Evolutionary conservation across 2,329 filamentous ascomycete species (phyloP), one percentile per base, ranked within the genome.

Genomic region (Colletotrichum sp.): DNA sequence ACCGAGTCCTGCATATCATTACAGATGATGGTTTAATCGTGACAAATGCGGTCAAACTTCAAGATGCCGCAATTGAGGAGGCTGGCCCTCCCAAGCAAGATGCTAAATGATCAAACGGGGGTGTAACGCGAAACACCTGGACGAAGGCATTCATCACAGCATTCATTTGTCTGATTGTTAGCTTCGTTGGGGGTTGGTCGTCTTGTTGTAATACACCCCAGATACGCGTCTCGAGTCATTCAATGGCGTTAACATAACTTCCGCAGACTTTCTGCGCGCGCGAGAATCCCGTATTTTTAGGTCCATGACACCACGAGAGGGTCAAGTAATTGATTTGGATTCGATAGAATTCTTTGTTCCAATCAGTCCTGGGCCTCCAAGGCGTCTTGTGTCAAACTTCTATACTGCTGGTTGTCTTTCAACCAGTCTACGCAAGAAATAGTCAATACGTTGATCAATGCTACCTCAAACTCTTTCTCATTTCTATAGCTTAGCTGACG

Each of bases 51-150:
- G 39, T 44, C 16, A 44, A 44, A 44, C 1, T 44, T 44, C 39
- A 44, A 3, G 18, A n/a, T 44, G 39, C 8, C 8, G 18, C 18
- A n/a, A n/a, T 44, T 3, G 39, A 6, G 5, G 39, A 44, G 18
- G 4, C 39, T 10, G 39, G 0, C 8, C 9, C 8, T n/a, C 5
- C 9, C 18, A n/a, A 44, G 0, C 39, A 2, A 44, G 18, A n/a
- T 44, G 39, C 18, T 9, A n/a, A 44, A 44, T 44, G 8, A 39
- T 4, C 9, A 9, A 39, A 8, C 36, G 7, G 16, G 0, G 16
- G 18, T 39, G 16, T 4, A 5, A 39, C 9, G 16, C 36, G 8
- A 39, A 39, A 18, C 36, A 39, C 16, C 39, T n/a, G 39, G 18
- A n/a, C 16, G 39, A 44, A 44, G 16, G 16, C 4, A 44, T 44